Base-by-base conservation (phyloP, 208 protist genomes). In the Kentomonas sorsogonicus region DNA sequence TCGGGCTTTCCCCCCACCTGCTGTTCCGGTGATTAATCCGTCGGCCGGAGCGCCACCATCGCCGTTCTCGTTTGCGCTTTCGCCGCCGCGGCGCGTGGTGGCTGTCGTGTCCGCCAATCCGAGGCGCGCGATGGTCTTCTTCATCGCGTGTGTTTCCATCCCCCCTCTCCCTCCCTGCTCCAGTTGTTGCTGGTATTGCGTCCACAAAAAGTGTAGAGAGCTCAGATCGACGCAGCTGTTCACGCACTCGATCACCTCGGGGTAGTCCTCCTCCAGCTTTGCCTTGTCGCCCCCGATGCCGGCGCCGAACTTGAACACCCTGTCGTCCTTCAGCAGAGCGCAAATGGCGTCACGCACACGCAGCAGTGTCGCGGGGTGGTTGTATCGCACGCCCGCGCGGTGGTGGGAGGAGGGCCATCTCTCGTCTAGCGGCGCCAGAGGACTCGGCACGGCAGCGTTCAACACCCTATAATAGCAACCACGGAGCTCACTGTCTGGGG, bases 191-290 rank as follows among this genome's bases (percentile, higher is more conserved):
- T n/a, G n/a, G n/a, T n/a, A n/a, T n/a, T n/a, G n/a, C n/a, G n/a
- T n/a, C n/a, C n/a, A n/a, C n/a, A n/a, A n/a, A n/a, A n/a, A n/a
- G 9, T 66, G 60, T 46, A 87, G 55, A 23, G 48, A 57, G 6
- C 55, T 67, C 45, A 87, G 60, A 33, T 87, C 79, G 26, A 83
- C 72, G 27, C 65, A 74, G 13, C 58, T 54, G 18, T 55, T 43
- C 3, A 75, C 45, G 2, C 25, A 20, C n/a, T n/a, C n/a, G n/a
- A n/a, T n/a, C 18, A 71, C 26, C 5, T 44, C 41, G 11, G 50
- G 31, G 51, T 87, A 87, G 50, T 87, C 79, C 15, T 39, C 34
- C 60, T 76, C 59, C 27, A 87, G 56, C 41, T 83, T 83, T 13
- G 58, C 53, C 56, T 77, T 60, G 54, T 87, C 79, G 1, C 79